These are phyloP conservation scores for Aspergillus heteromorphus DNA, from an alignment of 495 filamentous ascomycete species.

Conservation along the genomic window DNA sequence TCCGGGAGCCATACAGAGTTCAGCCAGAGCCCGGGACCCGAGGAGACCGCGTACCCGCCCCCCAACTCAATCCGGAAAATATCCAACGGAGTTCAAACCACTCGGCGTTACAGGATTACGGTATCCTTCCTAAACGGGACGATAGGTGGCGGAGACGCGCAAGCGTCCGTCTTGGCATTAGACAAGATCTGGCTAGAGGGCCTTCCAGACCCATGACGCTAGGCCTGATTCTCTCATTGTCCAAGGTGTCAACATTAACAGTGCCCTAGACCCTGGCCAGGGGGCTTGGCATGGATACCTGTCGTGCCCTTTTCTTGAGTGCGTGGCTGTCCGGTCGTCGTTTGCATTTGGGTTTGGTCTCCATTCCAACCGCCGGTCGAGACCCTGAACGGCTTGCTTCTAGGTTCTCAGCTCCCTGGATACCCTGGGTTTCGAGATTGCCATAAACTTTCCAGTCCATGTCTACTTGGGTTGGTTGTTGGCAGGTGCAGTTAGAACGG, in stretches of 20 bases:
- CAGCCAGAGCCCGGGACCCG: not conserved
- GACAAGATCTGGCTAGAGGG: constrained; percentile 35
- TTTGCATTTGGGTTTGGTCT: not conserved
- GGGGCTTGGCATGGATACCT: constrained; percentile 26
- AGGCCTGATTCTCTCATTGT: constrained; percentile 13
- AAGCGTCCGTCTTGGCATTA: constrained; percentile 43
- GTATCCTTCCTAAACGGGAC: constrained; percentile 16
- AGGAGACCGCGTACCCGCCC: not conserved
- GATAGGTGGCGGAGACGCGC: constrained; percentile 38
- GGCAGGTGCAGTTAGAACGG: too few species aligned
- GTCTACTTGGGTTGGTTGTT: too few species aligned
- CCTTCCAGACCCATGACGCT: constrained; percentile 16
- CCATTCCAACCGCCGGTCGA: not conserved
- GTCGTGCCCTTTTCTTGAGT: not conserved
- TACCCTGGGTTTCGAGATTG: not conserved
- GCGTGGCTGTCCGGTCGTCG: not conserved
- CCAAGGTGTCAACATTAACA: constrained; percentile 10
- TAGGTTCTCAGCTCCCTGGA: not conserved
- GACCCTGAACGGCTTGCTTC: not conserved
- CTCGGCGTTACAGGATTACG: constrained; percentile 20
- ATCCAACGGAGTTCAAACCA: constrained; percentile 3
- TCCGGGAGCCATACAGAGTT: not conserved
- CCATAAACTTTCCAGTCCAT: not conserved
- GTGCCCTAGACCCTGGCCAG: constrained; percentile 16
- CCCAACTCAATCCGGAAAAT: constrained; percentile 6